A percentile compares a stretch with the other conserved stretches of the same genome.
Evolutionary conservation across 2,329 filamentous ascomycete species (phyloP).

Genomic region (Daldinia sp.): DNA sequence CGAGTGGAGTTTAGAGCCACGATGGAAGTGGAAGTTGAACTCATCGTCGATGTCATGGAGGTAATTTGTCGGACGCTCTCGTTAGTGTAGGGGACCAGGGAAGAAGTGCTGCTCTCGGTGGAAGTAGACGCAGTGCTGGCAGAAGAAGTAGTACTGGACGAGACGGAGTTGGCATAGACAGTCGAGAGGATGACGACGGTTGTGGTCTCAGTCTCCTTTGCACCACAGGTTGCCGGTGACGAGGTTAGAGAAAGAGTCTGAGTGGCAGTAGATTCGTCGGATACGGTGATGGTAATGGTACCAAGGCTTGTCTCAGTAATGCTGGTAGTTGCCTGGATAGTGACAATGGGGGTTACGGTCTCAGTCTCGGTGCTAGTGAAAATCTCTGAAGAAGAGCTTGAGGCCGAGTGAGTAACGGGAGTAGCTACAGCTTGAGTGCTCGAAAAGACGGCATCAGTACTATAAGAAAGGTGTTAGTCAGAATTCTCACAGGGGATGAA

Average conservation of each 20-base stretch:
- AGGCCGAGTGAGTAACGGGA: not conserved
- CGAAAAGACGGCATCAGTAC: slow-evolving; percentile 1
- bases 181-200: slow-evolving; percentile 28
- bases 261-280: slow-evolving; percentile 5
- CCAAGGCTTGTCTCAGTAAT: slow-evolving; percentile 1
- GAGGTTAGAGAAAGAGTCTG: slow-evolving; percentile 3
- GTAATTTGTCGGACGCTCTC: not conserved
- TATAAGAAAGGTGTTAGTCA: not conserved
- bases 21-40: not conserved
- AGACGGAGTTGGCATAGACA: slow-evolving; percentile 13
- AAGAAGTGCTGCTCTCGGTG: slow-evolving; percentile 1
- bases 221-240: slow-evolving; percentile 16
- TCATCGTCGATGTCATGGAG: not conserved
- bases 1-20: not conserved
- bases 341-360: slow-evolving; percentile 25
- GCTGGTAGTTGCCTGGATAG: slow-evolving; percentile 22
- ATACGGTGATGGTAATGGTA: slow-evolving; percentile 14
- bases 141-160: slow-evolving; percentile 6
- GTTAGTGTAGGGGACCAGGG: not conserved
- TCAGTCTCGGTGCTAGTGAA: slow-evolving; percentile 31
- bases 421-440: slow-evolving; percentile 1
- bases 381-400: not conserved
- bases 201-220: slow-evolving; percentile 27
- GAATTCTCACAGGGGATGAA: not conserved
- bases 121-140: not conserved